Conservation (phyloP, 2,329 filamentous ascomycete species). For the Didymella arachidicola region DNA sequence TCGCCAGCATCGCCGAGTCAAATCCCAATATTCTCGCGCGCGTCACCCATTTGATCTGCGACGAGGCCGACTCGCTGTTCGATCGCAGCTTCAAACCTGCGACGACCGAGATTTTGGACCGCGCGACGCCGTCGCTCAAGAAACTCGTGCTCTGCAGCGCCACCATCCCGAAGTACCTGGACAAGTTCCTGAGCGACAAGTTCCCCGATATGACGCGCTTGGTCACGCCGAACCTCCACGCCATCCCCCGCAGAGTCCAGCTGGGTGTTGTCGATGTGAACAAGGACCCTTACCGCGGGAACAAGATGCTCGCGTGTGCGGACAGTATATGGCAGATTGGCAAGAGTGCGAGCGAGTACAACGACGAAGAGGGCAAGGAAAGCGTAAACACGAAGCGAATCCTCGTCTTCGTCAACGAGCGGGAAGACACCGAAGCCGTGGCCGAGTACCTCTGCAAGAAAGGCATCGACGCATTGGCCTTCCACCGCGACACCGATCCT, state of each 20-base stretch:
- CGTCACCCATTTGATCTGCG: conserved; percentile 85
- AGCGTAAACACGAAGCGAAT: conserved; percentile 79
- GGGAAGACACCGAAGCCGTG: conserved; percentile 84
- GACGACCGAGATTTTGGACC: conserved; percentile 83
- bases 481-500: conserved; percentile 84
- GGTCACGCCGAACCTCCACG: conserved; percentile 94
- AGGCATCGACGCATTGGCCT: conserved; percentile 84
- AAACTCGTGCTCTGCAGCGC: conserved; percentile 94
- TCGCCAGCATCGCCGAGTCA: conserved; percentile 84
- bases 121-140: conserved; percentile 78
- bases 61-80: conserved; percentile 95
- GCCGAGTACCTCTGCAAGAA: conserved; percentile 81
- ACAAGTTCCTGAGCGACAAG: conserved; percentile 79
- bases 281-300: conserved; percentile 90
- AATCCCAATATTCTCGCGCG: conserved; percentile 94
- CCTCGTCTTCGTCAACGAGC: conserved; percentile 96
- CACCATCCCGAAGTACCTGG: conserved; percentile 89
- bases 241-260: conserved; percentile 92
- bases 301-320: conserved; percentile 90
- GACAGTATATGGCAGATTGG: conserved; percentile 95
- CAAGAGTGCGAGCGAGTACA: conserved; percentile 55
- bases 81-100: conserved; percentile 90
- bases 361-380: conserved; percentile 54
- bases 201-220: conserved; percentile 86
- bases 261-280: conserved; percentile 92